These are phyloP conservation scores for Rosa multiflora DNA, from an alignment of 306 rosid genomes.

Conservation along the genomic window DNA sequence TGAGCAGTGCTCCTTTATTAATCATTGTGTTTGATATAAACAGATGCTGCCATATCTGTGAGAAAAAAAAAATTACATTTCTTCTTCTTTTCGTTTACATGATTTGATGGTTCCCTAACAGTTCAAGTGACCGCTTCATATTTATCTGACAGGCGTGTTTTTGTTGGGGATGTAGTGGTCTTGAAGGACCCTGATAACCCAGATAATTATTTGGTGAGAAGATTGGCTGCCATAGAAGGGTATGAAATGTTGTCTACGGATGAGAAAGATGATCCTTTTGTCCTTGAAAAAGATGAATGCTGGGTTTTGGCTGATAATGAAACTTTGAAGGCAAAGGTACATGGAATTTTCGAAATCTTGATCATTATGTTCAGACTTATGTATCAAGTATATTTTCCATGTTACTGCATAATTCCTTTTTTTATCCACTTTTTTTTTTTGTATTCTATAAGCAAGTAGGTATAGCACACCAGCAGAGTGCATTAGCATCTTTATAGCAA, in stretches of 20 bases:
- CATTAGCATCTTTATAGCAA: not conserved
- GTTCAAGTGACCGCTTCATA: slow-evolving; percentile 4
- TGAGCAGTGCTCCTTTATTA: not conserved
- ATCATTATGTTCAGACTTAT: slow-evolving; percentile 3
- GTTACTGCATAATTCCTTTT: not conserved
- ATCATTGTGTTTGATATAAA: not conserved
- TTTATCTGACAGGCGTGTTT: slow-evolving; percentile 69
- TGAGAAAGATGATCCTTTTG: slow-evolving; percentile 80
- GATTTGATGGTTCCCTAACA: not conserved
- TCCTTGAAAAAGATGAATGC: slow-evolving; percentile 80
- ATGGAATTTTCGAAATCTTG: slow-evolving; percentile 15
- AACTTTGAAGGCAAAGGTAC: slow-evolving; percentile 79
- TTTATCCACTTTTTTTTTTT: not conserved
- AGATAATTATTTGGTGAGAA: slow-evolving; percentile 67
- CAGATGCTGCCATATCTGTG: not conserved
- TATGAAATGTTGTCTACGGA: slow-evolving; percentile 81
- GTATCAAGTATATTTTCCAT: slow-evolving; percentile 9
- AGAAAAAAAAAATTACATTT: not conserved
- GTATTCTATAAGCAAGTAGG: not conserved
- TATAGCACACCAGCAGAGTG: not conserved
- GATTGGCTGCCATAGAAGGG: slow-evolving; percentile 89
- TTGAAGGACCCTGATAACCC: slow-evolving; percentile 77
- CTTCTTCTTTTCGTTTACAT: not conserved
- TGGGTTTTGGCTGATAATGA: slow-evolving; percentile 93
- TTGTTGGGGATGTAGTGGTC: slow-evolving; percentile 92